Base-by-base conservation (phyloP, 768 basidiomycete species). In the Kwoniella bestiolae region DNA sequence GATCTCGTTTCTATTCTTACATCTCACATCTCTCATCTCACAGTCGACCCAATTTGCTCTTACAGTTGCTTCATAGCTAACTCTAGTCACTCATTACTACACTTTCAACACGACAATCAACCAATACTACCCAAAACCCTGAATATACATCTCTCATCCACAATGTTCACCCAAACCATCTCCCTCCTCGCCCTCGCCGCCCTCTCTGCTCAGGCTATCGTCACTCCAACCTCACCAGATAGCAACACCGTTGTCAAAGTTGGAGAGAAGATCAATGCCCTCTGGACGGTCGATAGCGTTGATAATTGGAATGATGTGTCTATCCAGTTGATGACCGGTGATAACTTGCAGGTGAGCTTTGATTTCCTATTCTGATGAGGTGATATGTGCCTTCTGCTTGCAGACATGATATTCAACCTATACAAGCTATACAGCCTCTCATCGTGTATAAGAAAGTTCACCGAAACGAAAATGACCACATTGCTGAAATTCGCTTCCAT, bases 291-390 rank as follows among this genome's bases (percentile, higher is more conserved):
- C 29, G 78, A 79, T 59, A 56, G 68, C 12, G 71, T 66, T 28
- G 72, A 70, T 26, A 50, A 46, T 16, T 79, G 74, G 73, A 79
- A 60, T 29, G 62, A 76, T 68, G 61, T 72, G 23, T 53, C 68
- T 56, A 71, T 76, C 32, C 70, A 74, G 58, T 59, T 79, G 44
- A 79, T 79, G 78, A 74, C 75, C 12, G 78, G 78, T 38, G 73
- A 75, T 56, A 79, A 79, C 67, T 66, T 68, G 5, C 31, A 60
- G 45, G 71, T 75, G 49, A 68, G 72, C 23, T 34, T n/a, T 34
- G 14, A 51, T 51, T n/a, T n/a, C n/a, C n/a, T n/a, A n/a, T n/a
- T n/a, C n/a, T n/a, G n/a, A n/a, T n/a, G n/a, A n/a, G n/a, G n/a
- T n/a, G n/a, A n/a, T n/a, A n/a, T n/a, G n/a, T n/a, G n/a, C n/a